A percentile compares a stretch with the other conserved stretches of the same genome.
These are phyloP conservation scores for Mycena metata DNA, from an alignment of 768 basidiomycete genomes.

Conservation along the genomic window DNA sequence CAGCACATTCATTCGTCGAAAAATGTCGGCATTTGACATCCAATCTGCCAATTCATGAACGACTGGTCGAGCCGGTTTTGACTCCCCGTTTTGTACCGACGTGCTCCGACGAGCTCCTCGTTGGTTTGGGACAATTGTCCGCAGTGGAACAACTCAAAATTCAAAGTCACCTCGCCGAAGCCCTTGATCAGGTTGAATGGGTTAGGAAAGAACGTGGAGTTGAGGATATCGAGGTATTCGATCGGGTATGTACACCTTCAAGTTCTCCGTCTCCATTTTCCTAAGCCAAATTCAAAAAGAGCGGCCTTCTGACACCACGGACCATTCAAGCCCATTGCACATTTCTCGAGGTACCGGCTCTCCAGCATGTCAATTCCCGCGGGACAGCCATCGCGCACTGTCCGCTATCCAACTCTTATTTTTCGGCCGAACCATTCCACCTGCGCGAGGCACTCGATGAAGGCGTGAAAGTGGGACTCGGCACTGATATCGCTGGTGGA, in stretches of 20 bases:
- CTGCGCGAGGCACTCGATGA: conserved; percentile 77
- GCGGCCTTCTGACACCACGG: conserved; percentile 68
- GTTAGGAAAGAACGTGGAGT: conserved; percentile 70
- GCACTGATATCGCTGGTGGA: conserved; percentile 90
- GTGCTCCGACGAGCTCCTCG: conserved; percentile 79
- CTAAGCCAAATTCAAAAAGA: conserved; percentile 62
- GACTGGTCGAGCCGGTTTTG: conserved; percentile 83
- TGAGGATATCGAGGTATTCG: conserved; percentile 84
- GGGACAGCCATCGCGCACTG: conserved; percentile 86
- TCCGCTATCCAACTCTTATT: conserved; percentile 91
- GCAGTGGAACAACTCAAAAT: conserved; percentile 61
- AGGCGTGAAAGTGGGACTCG: conserved; percentile 81
- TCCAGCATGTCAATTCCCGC: conserved; percentile 61
- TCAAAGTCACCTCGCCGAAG: conserved; percentile 89
- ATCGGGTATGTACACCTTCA: conserved; percentile 58
- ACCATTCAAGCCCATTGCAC: conserved; percentile 94
- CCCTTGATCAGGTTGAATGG: conserved; percentile 81
- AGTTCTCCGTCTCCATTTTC: conserved; percentile 7
- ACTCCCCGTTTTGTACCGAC: conserved; percentile 94
- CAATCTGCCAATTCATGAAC: conserved; percentile 56
- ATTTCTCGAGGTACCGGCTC: conserved; percentile 68
- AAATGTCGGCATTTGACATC: conserved; percentile 59
- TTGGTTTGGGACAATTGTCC: conserved; percentile 71
- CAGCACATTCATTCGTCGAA: conserved; percentile 70
- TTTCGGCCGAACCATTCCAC: conserved; percentile 78